Percentiles rank a stretch among this genome's conserved stretches.
These are phyloP conservation scores for Cordyceps pruinosa DNA, from an alignment of 2,329 filamentous ascomycete genomes.

Conservation along the genomic window DNA sequence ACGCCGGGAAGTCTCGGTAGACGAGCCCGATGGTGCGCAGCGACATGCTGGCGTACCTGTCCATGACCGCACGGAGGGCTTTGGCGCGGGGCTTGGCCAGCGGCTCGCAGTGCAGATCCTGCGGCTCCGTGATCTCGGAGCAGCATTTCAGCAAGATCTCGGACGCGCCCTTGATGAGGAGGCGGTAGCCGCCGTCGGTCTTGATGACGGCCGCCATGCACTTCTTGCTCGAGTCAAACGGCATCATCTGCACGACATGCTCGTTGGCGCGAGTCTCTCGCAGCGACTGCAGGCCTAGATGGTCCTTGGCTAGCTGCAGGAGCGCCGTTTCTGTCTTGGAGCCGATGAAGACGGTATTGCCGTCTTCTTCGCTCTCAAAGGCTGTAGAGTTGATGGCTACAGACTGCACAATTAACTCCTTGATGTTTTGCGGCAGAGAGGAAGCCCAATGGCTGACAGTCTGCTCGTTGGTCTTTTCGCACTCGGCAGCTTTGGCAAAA, in stretches of 20 bases:
- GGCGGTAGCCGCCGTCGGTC: constrained; percentile 36
- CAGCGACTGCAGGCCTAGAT: constrained; percentile 42
- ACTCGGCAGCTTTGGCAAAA: constrained; percentile 25
- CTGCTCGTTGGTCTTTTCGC: constrained; percentile 19
- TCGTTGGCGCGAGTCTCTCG: constrained; percentile 40
- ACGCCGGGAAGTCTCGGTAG: constrained; percentile 64
- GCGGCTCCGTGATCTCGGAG: constrained; percentile 32
- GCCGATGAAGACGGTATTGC: constrained; percentile 41
- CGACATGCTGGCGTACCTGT: constrained; percentile 55
- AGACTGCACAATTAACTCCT: constrained; percentile 33
- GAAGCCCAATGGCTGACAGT: constrained; percentile 15
- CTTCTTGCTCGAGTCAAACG: constrained; percentile 49
- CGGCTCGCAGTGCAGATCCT: constrained; percentile 42
- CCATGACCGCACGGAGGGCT: constrained; percentile 47
- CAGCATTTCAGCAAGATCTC: constrained; percentile 46
- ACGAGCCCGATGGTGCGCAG: constrained; percentile 70
- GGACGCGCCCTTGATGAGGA: constrained; percentile 50
- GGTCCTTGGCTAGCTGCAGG: constrained; percentile 41
- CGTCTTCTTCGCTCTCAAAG: constrained; percentile 44
- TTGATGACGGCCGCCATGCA: constrained; percentile 51
- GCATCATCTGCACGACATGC: constrained; percentile 42
- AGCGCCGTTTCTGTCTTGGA: constrained; percentile 53
- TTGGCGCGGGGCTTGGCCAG: constrained; percentile 50
- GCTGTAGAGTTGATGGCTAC: constrained; percentile 52
- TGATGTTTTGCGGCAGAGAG: constrained; percentile 20